A percentile compares a stretch with the other conserved stretches of the same genome.
These are phyloP conservation scores for Albugo candida DNA, from an alignment of 352 stramenopile genomes.

Conservation along the genomic window DNA sequence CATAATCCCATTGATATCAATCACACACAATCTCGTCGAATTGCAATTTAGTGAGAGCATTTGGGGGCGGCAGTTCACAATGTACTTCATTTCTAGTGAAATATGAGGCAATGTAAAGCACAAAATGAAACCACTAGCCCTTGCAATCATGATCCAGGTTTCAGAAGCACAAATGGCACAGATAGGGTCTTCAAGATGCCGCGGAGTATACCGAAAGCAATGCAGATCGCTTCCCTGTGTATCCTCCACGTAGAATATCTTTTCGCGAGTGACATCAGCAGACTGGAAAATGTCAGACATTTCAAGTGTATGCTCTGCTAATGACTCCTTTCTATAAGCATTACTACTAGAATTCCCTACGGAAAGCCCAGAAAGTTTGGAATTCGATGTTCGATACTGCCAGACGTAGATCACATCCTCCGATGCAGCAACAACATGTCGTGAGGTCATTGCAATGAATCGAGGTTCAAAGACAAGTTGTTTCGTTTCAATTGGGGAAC, in stretches of 20 bases:
- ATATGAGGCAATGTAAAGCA: constrained; percentile 85
- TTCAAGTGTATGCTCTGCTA: constrained; percentile 10
- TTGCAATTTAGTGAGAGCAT: constrained; percentile 79
- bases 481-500: constrained; percentile 68
- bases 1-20: constrained; percentile 79
- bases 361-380: constrained; percentile 45
- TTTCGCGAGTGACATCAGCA: constrained; percentile 37
- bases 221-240: constrained; percentile 52
- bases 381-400: constrained; percentile 81
- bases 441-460: constrained; percentile 73
- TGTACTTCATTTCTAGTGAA: constrained; percentile 80
- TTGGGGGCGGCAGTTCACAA: constrained; percentile 60
- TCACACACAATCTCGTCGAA: constrained; percentile 68
- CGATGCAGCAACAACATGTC: constrained; percentile 62
- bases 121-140: constrained; percentile 66
- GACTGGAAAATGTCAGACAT: constrained; percentile 28
- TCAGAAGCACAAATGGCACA: constrained; percentile 73
- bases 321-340: background rate
- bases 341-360: constrained; percentile 12
- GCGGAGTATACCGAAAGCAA: constrained; percentile 41
- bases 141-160: constrained; percentile 63
- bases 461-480: constrained; percentile 69
- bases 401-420: constrained; percentile 81
- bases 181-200: constrained; percentile 69
- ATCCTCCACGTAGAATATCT: constrained; percentile 82